Evolutionary conservation across 768 basidiomycete genomes (phyloP).

Genomic region (Tephrocybe rancida): DNA sequence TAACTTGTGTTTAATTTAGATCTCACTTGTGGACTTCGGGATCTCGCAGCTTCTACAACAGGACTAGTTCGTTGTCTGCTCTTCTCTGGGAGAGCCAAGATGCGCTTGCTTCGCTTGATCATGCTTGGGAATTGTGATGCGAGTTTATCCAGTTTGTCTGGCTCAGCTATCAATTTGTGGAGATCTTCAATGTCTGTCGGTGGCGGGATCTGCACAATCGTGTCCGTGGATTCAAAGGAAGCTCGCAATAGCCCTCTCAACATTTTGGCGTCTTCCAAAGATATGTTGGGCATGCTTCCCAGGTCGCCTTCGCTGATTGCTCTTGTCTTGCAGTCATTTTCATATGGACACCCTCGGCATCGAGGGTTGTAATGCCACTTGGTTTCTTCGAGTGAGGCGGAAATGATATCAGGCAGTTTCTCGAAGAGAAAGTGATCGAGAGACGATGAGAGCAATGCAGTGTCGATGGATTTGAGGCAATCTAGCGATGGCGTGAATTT

Average conservation of each 20-base stretch:
- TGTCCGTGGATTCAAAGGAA: conserved; percentile 9
- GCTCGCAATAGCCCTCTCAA: conserved; percentile 39
- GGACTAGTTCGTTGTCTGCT: conserved; percentile 30
- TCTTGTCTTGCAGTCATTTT: conserved; percentile 34
- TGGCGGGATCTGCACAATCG: conserved; percentile 1
- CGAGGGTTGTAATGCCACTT: conserved; percentile 54
- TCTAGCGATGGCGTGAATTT: conserved; percentile 31
- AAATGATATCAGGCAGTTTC: conserved; percentile 41
- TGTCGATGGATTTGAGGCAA: conserved; percentile 42
- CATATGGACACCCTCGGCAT: conserved; percentile 45
- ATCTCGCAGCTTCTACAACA: conserved; percentile 40
- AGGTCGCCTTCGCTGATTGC: conserved; percentile 38
- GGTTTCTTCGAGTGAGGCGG: conserved; percentile 31
- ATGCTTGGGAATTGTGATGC: conserved; percentile 34
- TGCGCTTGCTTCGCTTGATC: conserved; percentile 39
- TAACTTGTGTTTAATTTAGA: conserved; percentile 11
- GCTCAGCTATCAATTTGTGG: conserved; percentile 33
- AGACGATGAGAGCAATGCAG: conserved; percentile 39
- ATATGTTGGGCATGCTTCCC: conserved; percentile 50
- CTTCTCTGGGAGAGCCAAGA: conserved; percentile 37
- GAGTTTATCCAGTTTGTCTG: conserved; percentile 28
- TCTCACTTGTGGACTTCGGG: conserved; percentile 10
- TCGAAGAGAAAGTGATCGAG: conserved; percentile 46
- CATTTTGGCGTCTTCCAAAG: conserved; percentile 43
- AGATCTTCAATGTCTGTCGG: conserved; percentile 53